A percentile compares a stretch with the other conserved stretches of the same genome.
These are phyloP conservation scores for Pichia cactophila DNA, from an alignment of 1,139 yeast species.

Conservation along the genomic window DNA sequence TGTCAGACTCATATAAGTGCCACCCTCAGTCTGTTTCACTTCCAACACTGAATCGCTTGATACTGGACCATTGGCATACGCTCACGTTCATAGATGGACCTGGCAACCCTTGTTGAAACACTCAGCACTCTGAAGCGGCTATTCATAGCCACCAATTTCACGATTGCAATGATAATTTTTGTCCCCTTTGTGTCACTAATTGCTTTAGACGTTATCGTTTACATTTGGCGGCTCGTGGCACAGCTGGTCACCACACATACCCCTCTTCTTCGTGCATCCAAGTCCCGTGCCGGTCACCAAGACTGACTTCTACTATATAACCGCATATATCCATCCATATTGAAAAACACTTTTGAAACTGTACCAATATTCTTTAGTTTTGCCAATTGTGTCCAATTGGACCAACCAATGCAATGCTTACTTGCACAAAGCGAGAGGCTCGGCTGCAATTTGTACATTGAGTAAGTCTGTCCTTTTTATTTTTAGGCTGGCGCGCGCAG, in stretches of 20 bases:
- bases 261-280: background rate
- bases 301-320: background rate
- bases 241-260: background rate
- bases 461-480: too few relatives aligned
- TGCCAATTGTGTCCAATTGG: too few relatives aligned
- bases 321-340: background rate
- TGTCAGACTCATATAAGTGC: too few relatives aligned
- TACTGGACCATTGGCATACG: too few relatives aligned
- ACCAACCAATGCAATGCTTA: too few relatives aligned
- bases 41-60: too few relatives aligned
- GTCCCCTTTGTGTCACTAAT: constrained; percentile 20
- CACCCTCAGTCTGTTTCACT: too few relatives aligned
- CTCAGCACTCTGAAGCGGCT: background rate
- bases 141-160: constrained; percentile 19
- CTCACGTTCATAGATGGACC: background rate
- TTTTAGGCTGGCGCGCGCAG: too few relatives aligned
- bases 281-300: background rate
- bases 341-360: background rate
- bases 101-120: background rate
- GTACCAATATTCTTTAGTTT: background rate
- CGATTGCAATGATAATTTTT: constrained; percentile 12
- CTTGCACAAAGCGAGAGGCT: too few relatives aligned
- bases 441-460: too few relatives aligned
- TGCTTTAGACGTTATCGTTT: constrained; percentile 20
- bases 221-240: constrained; percentile 16